These are phyloP conservation scores for Tagetes patula DNA, from an alignment of 129 eudicot species.

Conservation along the genomic window DNA sequence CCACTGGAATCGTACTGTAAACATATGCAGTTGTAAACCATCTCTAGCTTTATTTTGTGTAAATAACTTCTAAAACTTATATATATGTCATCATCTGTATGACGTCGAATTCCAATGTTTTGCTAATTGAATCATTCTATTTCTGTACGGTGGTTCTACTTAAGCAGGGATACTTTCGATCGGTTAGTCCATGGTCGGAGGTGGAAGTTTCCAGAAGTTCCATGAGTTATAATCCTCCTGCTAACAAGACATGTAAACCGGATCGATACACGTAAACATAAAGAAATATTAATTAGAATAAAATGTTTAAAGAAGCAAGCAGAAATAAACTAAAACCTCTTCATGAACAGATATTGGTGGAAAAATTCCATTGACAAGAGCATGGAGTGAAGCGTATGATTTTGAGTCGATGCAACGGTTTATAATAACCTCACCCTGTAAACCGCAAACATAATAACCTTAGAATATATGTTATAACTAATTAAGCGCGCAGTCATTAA, in stretches of 20 bases:
- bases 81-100: conserved; percentile 16
- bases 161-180: neutral
- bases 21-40: too few species aligned
- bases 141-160: conserved; percentile 30
- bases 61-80: conserved; percentile 33
- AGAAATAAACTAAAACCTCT: conserved; percentile 47
- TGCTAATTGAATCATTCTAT: conserved; percentile 30
- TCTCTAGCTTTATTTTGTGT: conserved; percentile 25
- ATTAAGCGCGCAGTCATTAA: neutral
- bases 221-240: conserved; percentile 93
- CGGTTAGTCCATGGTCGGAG: conserved; percentile 40
- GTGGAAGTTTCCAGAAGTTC: conserved; percentile 94
- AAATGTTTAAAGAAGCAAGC: neutral
- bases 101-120: conserved; percentile 9
- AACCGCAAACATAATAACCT: conserved; percentile 12
- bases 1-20: too few species aligned
- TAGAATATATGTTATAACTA: neutral
- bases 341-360: conserved; percentile 62
- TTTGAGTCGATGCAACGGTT: conserved; percentile 76
- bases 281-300: neutral
- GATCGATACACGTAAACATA: neutral
- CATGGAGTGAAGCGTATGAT: conserved; percentile 77
- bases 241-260: conserved; percentile 12
- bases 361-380: conserved; percentile 80
- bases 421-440: conserved; percentile 82